A percentile compares a stretch with the other conserved stretches of the same genome.
phyloP scores from a whole-genome alignment of 2,329 filamentous ascomycete species.

The Aspergillus carbonarius region DNA sequence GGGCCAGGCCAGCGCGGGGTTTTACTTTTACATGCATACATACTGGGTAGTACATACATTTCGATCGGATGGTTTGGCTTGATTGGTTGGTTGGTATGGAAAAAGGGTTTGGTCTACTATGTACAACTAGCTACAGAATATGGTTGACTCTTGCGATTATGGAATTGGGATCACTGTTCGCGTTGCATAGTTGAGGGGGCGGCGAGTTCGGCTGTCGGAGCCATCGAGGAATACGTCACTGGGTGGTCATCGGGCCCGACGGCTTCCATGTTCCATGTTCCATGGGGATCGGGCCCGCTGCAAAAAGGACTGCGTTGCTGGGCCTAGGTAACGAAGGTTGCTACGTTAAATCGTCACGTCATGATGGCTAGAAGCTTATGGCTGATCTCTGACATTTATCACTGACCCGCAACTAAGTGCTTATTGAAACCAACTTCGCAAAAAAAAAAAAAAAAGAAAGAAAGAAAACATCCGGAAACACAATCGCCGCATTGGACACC shows the following conservation, averaged over 20 bases:
- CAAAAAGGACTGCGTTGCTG: not conserved
- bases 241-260: not conserved
- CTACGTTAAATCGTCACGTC: not conserved
- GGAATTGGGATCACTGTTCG: not conserved
- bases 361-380: not conserved
- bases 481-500: conserved; percentile 6
- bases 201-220: not conserved
- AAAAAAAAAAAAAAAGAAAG: too few species aligned
- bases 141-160: too few species aligned
- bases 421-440: not conserved
- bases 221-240: conserved; percentile 1
- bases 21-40: not conserved
- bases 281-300: not conserved
- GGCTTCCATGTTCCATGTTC: not conserved
- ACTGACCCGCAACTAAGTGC: conserved; percentile 5
- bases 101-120: too few species aligned
- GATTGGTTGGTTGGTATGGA: too few species aligned
- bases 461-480: conserved; percentile 28
- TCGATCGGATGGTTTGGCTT: too few species aligned
- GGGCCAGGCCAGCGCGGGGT: not conserved
- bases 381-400: conserved; percentile 3
- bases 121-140: too few species aligned
- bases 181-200: not conserved
- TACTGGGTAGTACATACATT: too few species aligned
- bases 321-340: not conserved